phyloP scores from a whole-genome alignment of 108 stramenopile species.

The Pseudonitzschia delicatissima region DNA sequence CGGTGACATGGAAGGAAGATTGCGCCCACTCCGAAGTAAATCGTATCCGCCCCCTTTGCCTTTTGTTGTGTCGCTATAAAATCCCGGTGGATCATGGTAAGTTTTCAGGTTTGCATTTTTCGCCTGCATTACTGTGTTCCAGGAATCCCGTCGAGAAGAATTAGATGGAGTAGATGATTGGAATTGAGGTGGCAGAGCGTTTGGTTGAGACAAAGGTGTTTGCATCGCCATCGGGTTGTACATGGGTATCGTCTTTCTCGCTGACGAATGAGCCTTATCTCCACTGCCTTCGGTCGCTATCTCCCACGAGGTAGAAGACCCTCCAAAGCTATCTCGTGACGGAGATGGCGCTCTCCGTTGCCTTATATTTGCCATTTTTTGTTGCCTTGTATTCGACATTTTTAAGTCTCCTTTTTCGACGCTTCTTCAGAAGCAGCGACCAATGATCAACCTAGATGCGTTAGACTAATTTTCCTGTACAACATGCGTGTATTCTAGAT shows the following conservation, averaged over 20 bases:
- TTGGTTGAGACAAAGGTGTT: not conserved
- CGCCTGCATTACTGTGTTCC: conserved; percentile 15
- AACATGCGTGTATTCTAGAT: too few relatives aligned
- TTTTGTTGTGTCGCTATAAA: not conserved
- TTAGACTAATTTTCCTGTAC: too few relatives aligned
- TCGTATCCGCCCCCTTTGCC: not conserved
- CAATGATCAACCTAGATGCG: too few relatives aligned
- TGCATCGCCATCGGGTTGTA: conserved; percentile 30
- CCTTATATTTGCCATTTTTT: conserved; percentile 19
- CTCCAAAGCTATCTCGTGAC: not conserved
- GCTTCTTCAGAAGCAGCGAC: too few relatives aligned
- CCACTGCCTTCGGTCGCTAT: conserved; percentile 7
- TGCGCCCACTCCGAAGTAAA: not conserved
- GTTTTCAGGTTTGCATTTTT: conserved; percentile 3
- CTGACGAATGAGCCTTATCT: not conserved
- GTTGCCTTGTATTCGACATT: too few relatives aligned
- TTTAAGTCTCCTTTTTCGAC: too few relatives aligned
- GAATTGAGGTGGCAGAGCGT: not conserved
- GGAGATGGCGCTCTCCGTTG: conserved; percentile 25
- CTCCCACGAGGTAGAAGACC: conserved; percentile 16
- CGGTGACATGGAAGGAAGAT: conserved; percentile 16
- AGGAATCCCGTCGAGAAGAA: not conserved
- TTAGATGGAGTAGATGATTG: conserved; percentile 1
- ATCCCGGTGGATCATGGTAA: conserved; percentile 8
- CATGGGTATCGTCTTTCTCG: conserved; percentile 21